Conservation (phyloP, 2,329 filamentous ascomycete genomes). For the Allantophomopsis cytisporea region DNA sequence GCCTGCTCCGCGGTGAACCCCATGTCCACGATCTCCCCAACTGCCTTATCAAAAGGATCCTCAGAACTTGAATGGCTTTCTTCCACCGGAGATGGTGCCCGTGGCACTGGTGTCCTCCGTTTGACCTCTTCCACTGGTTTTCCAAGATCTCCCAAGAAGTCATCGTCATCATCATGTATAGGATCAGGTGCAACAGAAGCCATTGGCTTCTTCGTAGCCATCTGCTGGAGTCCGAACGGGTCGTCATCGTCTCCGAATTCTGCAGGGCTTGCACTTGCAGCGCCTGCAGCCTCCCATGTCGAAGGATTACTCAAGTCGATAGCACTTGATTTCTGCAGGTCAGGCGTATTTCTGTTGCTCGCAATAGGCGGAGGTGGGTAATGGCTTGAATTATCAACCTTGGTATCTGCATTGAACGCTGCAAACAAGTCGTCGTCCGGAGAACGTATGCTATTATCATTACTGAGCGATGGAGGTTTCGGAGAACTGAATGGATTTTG, state of each 20-base stretch:
- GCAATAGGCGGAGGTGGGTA: slow-evolving; percentile 41
- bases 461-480: slow-evolving; percentile 15
- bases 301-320: slow-evolving; percentile 38
- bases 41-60: slow-evolving; percentile 62
- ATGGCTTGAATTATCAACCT: slow-evolving; percentile 52
- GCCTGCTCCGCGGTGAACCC: slow-evolving; percentile 81
- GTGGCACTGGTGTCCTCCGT: slow-evolving; percentile 25
- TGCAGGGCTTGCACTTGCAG: slow-evolving; percentile 13
- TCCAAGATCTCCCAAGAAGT: slow-evolving; percentile 50
- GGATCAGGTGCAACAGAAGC: slow-evolving; percentile 14
- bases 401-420: slow-evolving; percentile 51
- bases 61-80: slow-evolving; percentile 17
- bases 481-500: no score
- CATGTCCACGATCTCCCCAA: slow-evolving; percentile 88
- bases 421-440: slow-evolving; percentile 52
- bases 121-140: slow-evolving; percentile 52
- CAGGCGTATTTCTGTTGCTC: slow-evolving; percentile 25
- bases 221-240: slow-evolving; percentile 66
- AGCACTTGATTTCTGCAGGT: slow-evolving; percentile 20
- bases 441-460: slow-evolving; percentile 11
- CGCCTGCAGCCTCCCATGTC: slow-evolving; percentile 31
- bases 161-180: slow-evolving; percentile 38
- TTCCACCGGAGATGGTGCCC: slow-evolving; percentile 17
- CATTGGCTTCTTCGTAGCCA: slow-evolving; percentile 27
- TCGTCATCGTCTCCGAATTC: slow-evolving; percentile 56